Percentiles rank a stretch among this genome's conserved stretches.
phyloP scores from a whole-genome alignment of 768 basidiomycete species.

The Podaxis sp. region DNA sequence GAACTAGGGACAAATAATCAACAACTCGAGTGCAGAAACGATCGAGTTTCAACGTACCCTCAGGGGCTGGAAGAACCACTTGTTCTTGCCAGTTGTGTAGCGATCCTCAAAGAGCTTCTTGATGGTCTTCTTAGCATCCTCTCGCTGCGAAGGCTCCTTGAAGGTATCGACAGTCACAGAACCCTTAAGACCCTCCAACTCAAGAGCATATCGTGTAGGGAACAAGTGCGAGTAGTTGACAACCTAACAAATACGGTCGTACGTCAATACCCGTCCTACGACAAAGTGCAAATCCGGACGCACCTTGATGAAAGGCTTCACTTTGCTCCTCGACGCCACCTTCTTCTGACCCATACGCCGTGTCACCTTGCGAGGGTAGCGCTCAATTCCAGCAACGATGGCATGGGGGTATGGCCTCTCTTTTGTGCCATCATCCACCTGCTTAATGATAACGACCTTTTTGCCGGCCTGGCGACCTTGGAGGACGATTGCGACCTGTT shows the following conservation, averaged over 20 bases:
- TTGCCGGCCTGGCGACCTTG: conserved; percentile 99
- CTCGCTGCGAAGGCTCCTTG: conserved; percentile 95
- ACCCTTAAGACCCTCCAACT: conserved; percentile 93
- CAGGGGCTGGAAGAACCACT: conserved; percentile 92
- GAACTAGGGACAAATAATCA: background rate
- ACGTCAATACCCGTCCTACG: background rate
- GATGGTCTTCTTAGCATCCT: conserved; percentile 91
- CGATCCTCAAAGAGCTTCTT: conserved; percentile 97
- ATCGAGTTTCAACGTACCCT: conserved; percentile 45
- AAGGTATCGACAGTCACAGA: conserved; percentile 83
- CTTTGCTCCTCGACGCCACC: conserved; percentile 85
- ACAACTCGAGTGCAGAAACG: background rate
- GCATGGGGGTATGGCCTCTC: conserved; percentile 96
- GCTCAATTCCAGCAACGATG: conserved; percentile 96
- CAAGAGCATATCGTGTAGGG: conserved; percentile 98
- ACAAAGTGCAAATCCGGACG: conserved; percentile 15
- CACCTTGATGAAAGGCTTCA: conserved; percentile 99
- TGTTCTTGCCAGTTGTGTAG: conserved; percentile 92
- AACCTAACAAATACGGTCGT: conserved; percentile 40
- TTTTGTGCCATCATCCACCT: conserved; percentile 95
- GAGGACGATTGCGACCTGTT: conserved; percentile 90
- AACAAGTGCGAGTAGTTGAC: conserved; percentile 99
- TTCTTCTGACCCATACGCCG: conserved; percentile 97
- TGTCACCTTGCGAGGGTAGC: conserved; percentile 97
- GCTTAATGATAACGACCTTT: conserved; percentile 99